A percentile compares a stretch with the other conserved stretches of the same genome.
These are phyloP conservation scores for Sclerospora graminicola DNA, from an alignment of 352 stramenopile genomes.

Conservation along the genomic window DNA sequence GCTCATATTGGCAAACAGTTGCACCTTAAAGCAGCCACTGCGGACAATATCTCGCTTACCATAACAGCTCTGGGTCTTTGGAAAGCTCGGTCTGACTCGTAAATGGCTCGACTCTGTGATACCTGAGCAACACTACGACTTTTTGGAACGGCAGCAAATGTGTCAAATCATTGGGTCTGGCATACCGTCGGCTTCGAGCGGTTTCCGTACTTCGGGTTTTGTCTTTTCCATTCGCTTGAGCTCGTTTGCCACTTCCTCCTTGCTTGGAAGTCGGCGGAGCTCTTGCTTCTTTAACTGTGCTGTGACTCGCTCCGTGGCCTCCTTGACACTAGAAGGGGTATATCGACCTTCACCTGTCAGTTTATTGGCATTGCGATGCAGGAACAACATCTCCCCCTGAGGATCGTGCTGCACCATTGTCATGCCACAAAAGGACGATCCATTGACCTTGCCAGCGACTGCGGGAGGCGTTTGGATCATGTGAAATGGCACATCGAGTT, in stretches of 20 bases:
- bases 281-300: conserved; percentile 1
- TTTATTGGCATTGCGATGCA: conserved; percentile 41
- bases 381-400: conserved; percentile 27
- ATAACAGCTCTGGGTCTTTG: conserved; percentile 37
- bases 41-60: conserved; percentile 22
- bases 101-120: conserved; percentile 40
- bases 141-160: conserved; percentile 47
- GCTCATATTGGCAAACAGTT: conserved; percentile 12
- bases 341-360: too few species aligned
- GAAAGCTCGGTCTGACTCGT: conserved; percentile 17
- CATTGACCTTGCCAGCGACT: conserved; percentile 22
- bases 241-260: not conserved
- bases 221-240: not conserved
- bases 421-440: conserved; percentile 33
- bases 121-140: conserved; percentile 10
- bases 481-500: conserved; percentile 28
- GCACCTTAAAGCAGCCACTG: conserved; percentile 25
- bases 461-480: conserved; percentile 45
- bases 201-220: not conserved
- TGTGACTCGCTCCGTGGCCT: not conserved
- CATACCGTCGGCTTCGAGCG: not conserved
- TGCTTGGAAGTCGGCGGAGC: not conserved
- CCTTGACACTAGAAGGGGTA: too few species aligned
- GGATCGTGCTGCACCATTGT: conserved; percentile 25
- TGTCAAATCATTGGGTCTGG: conserved; percentile 43